Evolutionary conservation across 129 eudicot genomes (phyloP).

Genomic region (Kitagawia praeruptora): DNA sequence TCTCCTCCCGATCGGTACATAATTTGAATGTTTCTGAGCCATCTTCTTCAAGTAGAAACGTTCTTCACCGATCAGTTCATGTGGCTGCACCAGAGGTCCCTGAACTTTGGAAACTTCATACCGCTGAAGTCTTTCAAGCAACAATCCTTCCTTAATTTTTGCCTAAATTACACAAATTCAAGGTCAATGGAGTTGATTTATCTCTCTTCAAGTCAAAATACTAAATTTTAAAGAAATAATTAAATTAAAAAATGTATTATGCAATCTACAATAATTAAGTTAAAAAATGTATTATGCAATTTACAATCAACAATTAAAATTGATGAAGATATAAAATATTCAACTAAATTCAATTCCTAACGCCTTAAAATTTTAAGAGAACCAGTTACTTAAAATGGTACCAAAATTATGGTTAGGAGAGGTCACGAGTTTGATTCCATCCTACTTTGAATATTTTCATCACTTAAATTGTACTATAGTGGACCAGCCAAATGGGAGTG

Average conservation of each 20-base stretch:
- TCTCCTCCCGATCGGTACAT: constrained; percentile 86
- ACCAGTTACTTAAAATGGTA: too few species aligned
- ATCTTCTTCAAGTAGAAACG: constrained; percentile 83
- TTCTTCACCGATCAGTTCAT: constrained; percentile 76
- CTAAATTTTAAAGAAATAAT: neutral
- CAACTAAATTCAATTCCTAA: too few species aligned
- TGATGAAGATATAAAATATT: too few species aligned
- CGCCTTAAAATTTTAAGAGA: too few species aligned
- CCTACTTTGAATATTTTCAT: too few species aligned
- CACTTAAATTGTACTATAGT: too few species aligned
- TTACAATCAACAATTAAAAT: neutral
- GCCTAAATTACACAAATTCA: constrained; percentile 39
- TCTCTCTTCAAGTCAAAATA: neutral
- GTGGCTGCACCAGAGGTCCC: constrained; percentile 72
- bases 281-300: neutral
- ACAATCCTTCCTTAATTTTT: constrained; percentile 61
- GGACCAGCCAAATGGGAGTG: too few species aligned
- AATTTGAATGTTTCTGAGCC: constrained; percentile 86
- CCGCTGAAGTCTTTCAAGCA: neutral
- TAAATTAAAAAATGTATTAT: neutral
- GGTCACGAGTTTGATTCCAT: too few species aligned
- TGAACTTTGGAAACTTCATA: constrained; percentile 77
- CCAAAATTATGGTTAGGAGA: too few species aligned
- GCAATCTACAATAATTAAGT: neutral
- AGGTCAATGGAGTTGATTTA: neutral